phyloP scores from a whole-genome alignment of 164 flowering plant species.

The Umbellularia californica region DNA sequence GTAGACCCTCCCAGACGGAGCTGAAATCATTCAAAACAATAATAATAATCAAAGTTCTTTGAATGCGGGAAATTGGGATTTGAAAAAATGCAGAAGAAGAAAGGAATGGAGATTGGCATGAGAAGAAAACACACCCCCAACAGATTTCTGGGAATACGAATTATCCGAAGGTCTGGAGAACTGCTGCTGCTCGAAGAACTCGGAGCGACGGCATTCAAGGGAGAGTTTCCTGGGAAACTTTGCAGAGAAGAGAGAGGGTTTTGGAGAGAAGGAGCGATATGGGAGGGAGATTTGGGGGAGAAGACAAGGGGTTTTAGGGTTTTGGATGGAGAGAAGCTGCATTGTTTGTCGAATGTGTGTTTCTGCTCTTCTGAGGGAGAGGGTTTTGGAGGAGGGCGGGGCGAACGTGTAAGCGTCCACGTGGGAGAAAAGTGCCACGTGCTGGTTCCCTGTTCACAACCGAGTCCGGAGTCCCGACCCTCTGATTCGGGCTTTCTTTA shows the following conservation, averaged over 20 bases:
- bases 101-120: not conserved
- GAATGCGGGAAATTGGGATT: too few species aligned
- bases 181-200: not conserved
- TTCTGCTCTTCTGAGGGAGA: not conserved
- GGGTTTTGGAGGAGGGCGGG: not conserved
- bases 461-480: too few species aligned
- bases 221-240: not conserved
- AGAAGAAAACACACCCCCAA: not conserved
- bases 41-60: not conserved
- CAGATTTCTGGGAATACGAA: not conserved
- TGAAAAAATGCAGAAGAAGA: not conserved
- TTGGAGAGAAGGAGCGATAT: not conserved
- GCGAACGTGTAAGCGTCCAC: too few species aligned
- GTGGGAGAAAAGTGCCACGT: too few species aligned
- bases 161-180: not conserved
- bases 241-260: not conserved
- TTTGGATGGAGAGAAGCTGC: constrained; percentile 1
- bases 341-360: not conserved
- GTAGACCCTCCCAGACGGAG: constrained; percentile 47
- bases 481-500: too few species aligned
- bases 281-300: not conserved
- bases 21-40: constrained; percentile 14
- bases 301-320: not conserved
- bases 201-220: not conserved
- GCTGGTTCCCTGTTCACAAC: too few species aligned